Evolutionary conservation across 345 rosid genomes (phyloP).

Genomic region (Viola odorata): DNA sequence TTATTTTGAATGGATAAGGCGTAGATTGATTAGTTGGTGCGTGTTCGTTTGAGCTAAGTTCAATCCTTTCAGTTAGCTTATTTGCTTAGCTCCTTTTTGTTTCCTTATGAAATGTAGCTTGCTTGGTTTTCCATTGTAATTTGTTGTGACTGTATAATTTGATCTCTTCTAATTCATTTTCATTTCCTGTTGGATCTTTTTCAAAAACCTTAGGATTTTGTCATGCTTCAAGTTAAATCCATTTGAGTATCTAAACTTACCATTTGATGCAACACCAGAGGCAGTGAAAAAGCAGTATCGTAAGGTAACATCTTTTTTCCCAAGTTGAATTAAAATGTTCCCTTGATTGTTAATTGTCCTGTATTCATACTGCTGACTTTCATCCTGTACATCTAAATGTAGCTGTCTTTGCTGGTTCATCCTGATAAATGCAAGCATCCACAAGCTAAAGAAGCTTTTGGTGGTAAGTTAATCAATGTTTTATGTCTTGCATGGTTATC

Average conservation of each 20-base stretch:
- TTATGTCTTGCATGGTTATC: not conserved
- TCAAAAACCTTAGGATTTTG: slow-evolving; percentile 56
- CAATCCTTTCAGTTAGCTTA: too few relatives aligned
- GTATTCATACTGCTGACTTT: slow-evolving; percentile 3
- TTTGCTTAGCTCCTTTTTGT: not conserved
- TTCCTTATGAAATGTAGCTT: not conserved
- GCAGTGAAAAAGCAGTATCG: slow-evolving; percentile 86
- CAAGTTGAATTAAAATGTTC: not conserved
- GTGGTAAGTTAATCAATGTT: slow-evolving; percentile 38
- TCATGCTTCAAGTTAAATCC: slow-evolving; percentile 97
- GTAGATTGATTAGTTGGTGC: not conserved
- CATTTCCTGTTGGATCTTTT: not conserved
- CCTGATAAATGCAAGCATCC: slow-evolving; percentile 99
- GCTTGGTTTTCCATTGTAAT: not conserved
- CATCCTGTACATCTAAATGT: slow-evolving; percentile 11
- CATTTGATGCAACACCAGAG: slow-evolving; percentile 66
- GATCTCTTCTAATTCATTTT: slow-evolving; percentile 2
- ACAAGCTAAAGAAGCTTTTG: slow-evolving; percentile 96
- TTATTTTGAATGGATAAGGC: not conserved
- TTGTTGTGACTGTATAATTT: not conserved
- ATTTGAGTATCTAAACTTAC: slow-evolving; percentile 71
- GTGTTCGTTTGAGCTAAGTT: not conserved
- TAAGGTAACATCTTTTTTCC: slow-evolving; percentile 45
- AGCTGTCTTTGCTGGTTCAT: slow-evolving; percentile 90
- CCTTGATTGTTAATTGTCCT: not conserved